These are phyloP conservation scores for Pseudogymnoascus sp. DNA, from an alignment of 2,329 filamentous ascomycete species.

Conservation along the genomic window DNA sequence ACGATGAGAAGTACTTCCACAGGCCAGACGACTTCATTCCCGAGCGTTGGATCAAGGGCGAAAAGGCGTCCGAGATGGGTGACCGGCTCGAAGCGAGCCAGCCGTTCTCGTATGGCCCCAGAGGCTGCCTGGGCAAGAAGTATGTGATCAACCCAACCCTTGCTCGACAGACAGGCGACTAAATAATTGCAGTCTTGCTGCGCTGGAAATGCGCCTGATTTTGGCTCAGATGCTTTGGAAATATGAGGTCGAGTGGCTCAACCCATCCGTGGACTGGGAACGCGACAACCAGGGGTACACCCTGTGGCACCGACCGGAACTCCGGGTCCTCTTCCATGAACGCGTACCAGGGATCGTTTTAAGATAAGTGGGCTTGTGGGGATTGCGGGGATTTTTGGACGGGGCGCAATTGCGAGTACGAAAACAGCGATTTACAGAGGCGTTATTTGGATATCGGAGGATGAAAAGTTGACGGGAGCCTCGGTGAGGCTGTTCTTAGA, in stretches of 20 bases:
- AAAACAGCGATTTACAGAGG: neutral
- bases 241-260: slow-evolving; percentile 20
- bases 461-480: neutral
- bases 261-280: slow-evolving; percentile 17
- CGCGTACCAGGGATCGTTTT: neutral
- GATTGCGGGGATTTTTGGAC: neutral
- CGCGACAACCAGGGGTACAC: slow-evolving; percentile 19
- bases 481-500: neutral
- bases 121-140: slow-evolving; percentile 17
- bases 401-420: neutral
- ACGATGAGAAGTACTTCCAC: slow-evolving; percentile 15
- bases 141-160: slow-evolving; percentile 6
- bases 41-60: slow-evolving; percentile 17
- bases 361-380: neutral
- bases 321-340: slow-evolving; percentile 11
- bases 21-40: slow-evolving; percentile 17
- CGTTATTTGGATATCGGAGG: neutral
- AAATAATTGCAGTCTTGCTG: slow-evolving; percentile 13
- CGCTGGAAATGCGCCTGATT: slow-evolving; percentile 17
- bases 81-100: slow-evolving; percentile 24
- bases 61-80: slow-evolving; percentile 9
- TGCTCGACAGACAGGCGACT: neutral
- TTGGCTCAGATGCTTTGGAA: slow-evolving; percentile 23
- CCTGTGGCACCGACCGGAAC: slow-evolving; percentile 18
- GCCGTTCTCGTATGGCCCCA: slow-evolving; percentile 15